Evolutionary conservation across 306 rosid genomes (phyloP), one percentile per base, ranked within the genome.

Genomic region (Myrica gale): DNA sequence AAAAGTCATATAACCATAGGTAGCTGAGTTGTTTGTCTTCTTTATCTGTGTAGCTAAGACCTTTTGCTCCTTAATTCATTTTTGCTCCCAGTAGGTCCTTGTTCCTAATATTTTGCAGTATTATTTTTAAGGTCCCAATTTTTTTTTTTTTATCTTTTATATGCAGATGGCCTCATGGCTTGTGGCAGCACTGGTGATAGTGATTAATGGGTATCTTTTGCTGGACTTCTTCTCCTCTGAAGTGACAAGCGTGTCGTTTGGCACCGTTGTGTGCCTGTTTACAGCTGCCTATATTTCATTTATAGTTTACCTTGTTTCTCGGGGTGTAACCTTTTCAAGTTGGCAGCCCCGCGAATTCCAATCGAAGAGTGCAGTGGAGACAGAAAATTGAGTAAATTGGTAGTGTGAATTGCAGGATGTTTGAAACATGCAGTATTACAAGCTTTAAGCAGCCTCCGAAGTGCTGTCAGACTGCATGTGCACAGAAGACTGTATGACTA

Each of bases 161-260:
- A 23, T 76, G 60, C 88, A 96, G 99, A 82, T 41, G 32, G 53
- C 82, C 23, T 84, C 99, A 13, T 96, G 99, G 99, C 77, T 85
- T n/a, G 99, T 96, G 87, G 96, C 99, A 67, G 93, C 78, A 42
- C 87, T 96, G 72, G 99, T 96, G 88, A 96, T 92, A 54, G 84
- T 84, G 73, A 96, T 96, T 63, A 96, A 96, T 55, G 99, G 98
- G 55, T 92, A 96, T 85, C 93, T 96, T 26, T 73, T 92, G 87
- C 48, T 90, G 74, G 93, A 89, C 52, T 96, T 90, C 93, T 84
- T 96, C 88, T 78, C 89, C 9, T 44, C 86, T 15, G 96, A 92
- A 82, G 98, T 86, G 83, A 86, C 71, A 4, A 97, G 99, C 66
- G 80, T 74, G 55, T 43, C 75, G 37, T 9, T 89, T 19, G 66